Base-by-base conservation (phyloP, 495 filamentous ascomycete genomes). In the Chaetomium tenue region DNA sequence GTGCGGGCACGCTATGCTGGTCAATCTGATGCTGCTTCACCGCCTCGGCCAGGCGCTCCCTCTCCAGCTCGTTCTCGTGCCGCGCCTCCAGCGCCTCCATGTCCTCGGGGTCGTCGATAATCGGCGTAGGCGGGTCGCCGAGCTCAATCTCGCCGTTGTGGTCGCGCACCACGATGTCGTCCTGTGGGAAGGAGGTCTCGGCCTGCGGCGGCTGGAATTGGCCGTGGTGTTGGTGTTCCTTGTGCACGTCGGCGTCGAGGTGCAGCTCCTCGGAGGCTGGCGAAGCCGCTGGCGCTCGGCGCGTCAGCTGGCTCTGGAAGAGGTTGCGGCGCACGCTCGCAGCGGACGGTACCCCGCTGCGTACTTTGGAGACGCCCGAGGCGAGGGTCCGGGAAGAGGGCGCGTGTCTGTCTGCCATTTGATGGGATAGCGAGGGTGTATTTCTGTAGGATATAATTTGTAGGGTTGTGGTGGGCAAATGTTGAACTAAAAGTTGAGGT, bases 91-190 rank as follows among this genome's bases (percentile, higher is more conserved):
- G 71, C 18, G 71, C 71, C 26, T 55, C 64, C 44, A 66, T 68
- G 59, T 85, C 85, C 28, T 86, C 83, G 0, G 78, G 75, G 60
- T 86, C 80, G 64, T 88, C 82, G 37, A 82, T 72, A 53, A 81
- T 74, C 25, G 83, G 75, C 26, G 82, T 72, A 1, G 83, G 74
- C 3, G 89, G 89, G 60, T 90, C 84, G 58, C 85, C 58, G n/a
- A 93, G 71, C 67, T 89, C 85, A 65, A 89, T 88, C 58, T 86
- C 83, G 48, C 92, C 92, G 72, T 89, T 87, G 72, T 87, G 80
- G 73, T 94, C 87, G 66, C 87, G 82, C 16, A 90, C 85, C 11
- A 93, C 86, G 40, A 95, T 92, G 42, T 92, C 91, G 44, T 80
- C 81, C 4, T 82, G 81, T 37, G 86, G 82, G 20, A 77, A 76